Evolutionary conservation across 345 rosid species (phyloP), one percentile per base, ranked within the genome.

Genomic region (Lepidium didymum): DNA sequence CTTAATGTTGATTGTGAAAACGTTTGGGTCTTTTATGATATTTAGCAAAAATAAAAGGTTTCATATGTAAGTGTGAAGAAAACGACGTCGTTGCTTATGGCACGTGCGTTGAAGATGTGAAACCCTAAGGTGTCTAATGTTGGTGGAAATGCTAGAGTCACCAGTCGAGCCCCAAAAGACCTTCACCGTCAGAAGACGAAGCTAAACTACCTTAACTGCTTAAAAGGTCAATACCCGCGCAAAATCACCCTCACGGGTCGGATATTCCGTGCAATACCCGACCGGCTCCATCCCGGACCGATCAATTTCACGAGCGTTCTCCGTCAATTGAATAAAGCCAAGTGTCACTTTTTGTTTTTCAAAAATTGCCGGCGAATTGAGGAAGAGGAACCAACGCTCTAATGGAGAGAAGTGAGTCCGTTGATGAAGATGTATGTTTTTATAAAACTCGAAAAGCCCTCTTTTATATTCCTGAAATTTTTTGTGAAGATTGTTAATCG

Each of bases 71-170:
- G 42, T 25, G 2, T 4, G 12, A 13, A 0, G 12, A 71, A 59
- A 49, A 64, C 77, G 72, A 16, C 67, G 3, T 0, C 77, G 62
- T 66, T 50, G 29, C 2, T 0, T 0, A 2, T 1, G 6, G 34
- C 73, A 74, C 73, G 77, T 67, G 77, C 27, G 16, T 52, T 53
- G 52, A 58, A 40, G 12, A 38, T 42, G 57, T 42, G 53, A 68
- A 75, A 68, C 78, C 78, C 78, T 75, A 62, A 75, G 52, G 42
- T 46, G 37, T 45, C 1, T 27, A 8, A 29, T 68, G 73, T 33
- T 29, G 73, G 68, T 52, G 80, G 58, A 71, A 72, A 76, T 61
- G 76, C 76, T 76, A 76, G 58, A 76, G 69, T 76, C 73, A 76
- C 80, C 64, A 60, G 80, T 71, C 76, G 80, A 57, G 80, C 80